These are phyloP conservation scores for Flammula alnicola DNA, from an alignment of 1,284 basidiomycete genomes.

Conservation along the genomic window DNA sequence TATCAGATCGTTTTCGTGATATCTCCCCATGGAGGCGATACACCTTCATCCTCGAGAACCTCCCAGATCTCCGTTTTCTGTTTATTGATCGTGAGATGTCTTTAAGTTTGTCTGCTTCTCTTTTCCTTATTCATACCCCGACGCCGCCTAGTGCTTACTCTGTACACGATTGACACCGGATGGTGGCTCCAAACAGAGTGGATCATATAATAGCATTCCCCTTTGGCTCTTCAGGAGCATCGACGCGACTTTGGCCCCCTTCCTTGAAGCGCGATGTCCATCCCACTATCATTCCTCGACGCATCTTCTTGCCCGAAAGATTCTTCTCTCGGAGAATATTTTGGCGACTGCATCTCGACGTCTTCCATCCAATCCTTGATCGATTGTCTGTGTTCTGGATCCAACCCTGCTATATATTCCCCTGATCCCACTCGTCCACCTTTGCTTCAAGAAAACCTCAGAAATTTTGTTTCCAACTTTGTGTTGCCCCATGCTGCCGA, in stretches of 20 bases:
- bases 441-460: conserved; percentile 38
- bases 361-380: conserved; percentile 38
- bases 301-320: conserved; percentile 24
- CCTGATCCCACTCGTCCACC: conserved; percentile 29
- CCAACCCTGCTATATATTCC: conserved; percentile 39
- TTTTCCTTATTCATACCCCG: not conserved
- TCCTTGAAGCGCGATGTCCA: conserved; percentile 30
- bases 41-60: too few species aligned
- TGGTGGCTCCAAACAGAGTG: not conserved
- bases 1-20: too few species aligned
- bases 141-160: too few species aligned
- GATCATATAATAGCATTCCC: not conserved
- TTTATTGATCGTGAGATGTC: too few species aligned
- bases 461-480: conserved; percentile 41
- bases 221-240: not conserved
- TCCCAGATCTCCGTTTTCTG: too few species aligned
- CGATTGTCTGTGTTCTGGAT: conserved; percentile 41
- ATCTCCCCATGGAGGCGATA: too few species aligned
- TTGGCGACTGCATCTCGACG: conserved; percentile 35
- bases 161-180: too few species aligned
- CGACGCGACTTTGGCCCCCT: too few species aligned
- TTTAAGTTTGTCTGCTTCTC: too few species aligned
- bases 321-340: conserved; percentile 40
- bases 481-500: conserved; percentile 38
- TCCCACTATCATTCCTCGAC: conserved; percentile 39